A percentile compares a stretch with the other conserved stretches of the same genome.
These are phyloP conservation scores for Coemansia sp. DNA, from an alignment of 192 early-diverging fungal species.

Conservation along the genomic window DNA sequence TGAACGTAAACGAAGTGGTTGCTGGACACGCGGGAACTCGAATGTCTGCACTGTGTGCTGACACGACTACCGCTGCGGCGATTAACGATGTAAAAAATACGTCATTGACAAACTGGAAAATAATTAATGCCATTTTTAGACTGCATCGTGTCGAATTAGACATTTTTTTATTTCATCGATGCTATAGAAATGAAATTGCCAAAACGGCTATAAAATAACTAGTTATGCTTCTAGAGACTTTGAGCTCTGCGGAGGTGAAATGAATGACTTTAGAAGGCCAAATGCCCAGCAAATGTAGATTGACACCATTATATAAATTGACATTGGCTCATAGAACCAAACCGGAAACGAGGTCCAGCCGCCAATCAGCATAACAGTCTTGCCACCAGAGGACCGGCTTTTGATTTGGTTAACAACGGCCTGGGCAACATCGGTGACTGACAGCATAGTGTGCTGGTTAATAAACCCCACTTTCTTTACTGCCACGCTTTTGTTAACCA, in stretches of 20 bases:
- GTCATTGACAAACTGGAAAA: too few relatives aligned
- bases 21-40: constrained; percentile 39
- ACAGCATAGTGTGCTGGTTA: constrained; percentile 11
- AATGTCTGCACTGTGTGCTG: not conserved
- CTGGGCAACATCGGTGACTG: constrained; percentile 21
- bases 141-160: too few relatives aligned
- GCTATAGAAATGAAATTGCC: too few relatives aligned
- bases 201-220: too few relatives aligned
- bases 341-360: constrained; percentile 19
- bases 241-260: not conserved
- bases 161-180: too few relatives aligned
- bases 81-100: constrained; percentile 2
- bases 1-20: constrained; percentile 23
- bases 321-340: constrained; percentile 13
- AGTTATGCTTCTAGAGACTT: not conserved
- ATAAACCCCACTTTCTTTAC: constrained; percentile 25
- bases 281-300: constrained; percentile 1
- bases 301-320: not conserved
- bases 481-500: constrained; percentile 39
- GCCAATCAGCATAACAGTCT: constrained; percentile 23
- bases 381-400: constrained; percentile 18
- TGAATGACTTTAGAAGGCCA: constrained; percentile 1
- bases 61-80: not conserved
- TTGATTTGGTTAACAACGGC: constrained; percentile 28
- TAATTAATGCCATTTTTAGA: too few relatives aligned